These are phyloP conservation scores for Lentinula boryana DNA, from an alignment of 768 basidiomycete genomes.

Conservation along the genomic window DNA sequence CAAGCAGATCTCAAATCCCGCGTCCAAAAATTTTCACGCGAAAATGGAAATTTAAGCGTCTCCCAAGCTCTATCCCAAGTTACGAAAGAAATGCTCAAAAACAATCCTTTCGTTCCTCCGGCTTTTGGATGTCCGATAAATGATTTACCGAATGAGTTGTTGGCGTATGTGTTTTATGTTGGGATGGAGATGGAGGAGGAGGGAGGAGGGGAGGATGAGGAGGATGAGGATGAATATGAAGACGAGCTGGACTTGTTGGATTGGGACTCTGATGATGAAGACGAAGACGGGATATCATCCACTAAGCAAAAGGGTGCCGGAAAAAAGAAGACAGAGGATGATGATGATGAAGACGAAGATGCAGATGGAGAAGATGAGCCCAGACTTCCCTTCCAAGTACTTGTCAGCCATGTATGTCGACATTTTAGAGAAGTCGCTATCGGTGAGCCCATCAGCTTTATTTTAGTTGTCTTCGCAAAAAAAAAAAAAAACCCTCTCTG, in stretches of 20 bases:
- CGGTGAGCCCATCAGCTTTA: not conserved
- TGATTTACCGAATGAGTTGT: conserved; percentile 48
- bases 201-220: conserved; percentile 12
- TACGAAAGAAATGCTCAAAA: conserved; percentile 28
- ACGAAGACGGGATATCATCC: conserved; percentile 18
- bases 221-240: conserved; percentile 27
- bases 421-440: conserved; percentile 34
- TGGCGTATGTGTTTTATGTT: conserved; percentile 47
- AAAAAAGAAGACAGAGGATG: conserved; percentile 8
- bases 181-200: conserved; percentile 35
- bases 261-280: conserved; percentile 26
- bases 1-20: not conserved
- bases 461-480: no score
- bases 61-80: conserved; percentile 27
- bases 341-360: conserved; percentile 15
- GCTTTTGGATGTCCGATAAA: conserved; percentile 43
- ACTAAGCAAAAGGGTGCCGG: conserved; percentile 10
- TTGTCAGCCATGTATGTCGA: conserved; percentile 34
- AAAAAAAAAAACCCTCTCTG: no score
- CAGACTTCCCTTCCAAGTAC: conserved; percentile 27
- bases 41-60: conserved; percentile 21
- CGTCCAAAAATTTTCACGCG: not conserved
- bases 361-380: conserved; percentile 14
- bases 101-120: conserved; percentile 46
- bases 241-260: conserved; percentile 18